phyloP scores from a whole-genome alignment of 2,329 filamentous ascomycete genomes.

The Microdochium paspali region DNA sequence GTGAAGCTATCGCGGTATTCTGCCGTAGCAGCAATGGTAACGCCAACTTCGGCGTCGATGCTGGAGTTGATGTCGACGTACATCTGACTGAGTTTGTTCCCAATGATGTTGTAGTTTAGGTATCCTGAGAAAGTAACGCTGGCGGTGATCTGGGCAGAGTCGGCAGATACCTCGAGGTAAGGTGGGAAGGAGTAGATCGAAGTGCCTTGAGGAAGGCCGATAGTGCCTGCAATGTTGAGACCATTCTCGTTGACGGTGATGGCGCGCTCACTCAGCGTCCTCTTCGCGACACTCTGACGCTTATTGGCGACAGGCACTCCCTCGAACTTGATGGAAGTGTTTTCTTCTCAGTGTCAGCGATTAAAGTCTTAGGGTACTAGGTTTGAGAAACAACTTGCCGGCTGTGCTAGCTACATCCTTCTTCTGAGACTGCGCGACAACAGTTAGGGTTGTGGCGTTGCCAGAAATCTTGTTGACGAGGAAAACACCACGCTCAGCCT shows the following conservation, averaged over 20 bases:
- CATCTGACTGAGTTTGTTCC: conserved; percentile 9
- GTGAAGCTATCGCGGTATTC: conserved; percentile 9
- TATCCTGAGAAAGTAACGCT: conserved; percentile 12
- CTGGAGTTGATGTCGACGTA: conserved; percentile 11
- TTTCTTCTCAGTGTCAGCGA: not conserved
- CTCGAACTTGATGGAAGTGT: conserved; percentile 11
- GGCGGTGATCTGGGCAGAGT: conserved; percentile 10
- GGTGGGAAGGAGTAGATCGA: conserved; percentile 6
- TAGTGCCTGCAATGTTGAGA: conserved; percentile 10
- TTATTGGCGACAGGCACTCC: conserved; percentile 6
- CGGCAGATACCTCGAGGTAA: conserved; percentile 10
- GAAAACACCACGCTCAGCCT: conserved; percentile 12
- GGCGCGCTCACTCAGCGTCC: conserved; percentile 7
- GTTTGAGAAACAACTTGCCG: conserved; percentile 4
- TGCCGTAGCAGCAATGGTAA: conserved; percentile 9
- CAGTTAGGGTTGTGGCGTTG: conserved; percentile 5
- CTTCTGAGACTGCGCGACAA: conserved; percentile 11
- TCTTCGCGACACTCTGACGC: not conserved
- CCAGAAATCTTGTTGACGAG: conserved; percentile 8
- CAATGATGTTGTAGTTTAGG: conserved; percentile 10
- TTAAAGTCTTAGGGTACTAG: not conserved
- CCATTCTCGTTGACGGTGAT: conserved; percentile 10
- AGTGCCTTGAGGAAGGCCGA: conserved; percentile 8
- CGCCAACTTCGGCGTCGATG: conserved; percentile 8
- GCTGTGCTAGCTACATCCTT: conserved; percentile 12